Percentiles rank a stretch among this genome's conserved stretches.
phyloP scores from a whole-genome alignment of 768 basidiomycete species.

The Panellus pusillus region DNA sequence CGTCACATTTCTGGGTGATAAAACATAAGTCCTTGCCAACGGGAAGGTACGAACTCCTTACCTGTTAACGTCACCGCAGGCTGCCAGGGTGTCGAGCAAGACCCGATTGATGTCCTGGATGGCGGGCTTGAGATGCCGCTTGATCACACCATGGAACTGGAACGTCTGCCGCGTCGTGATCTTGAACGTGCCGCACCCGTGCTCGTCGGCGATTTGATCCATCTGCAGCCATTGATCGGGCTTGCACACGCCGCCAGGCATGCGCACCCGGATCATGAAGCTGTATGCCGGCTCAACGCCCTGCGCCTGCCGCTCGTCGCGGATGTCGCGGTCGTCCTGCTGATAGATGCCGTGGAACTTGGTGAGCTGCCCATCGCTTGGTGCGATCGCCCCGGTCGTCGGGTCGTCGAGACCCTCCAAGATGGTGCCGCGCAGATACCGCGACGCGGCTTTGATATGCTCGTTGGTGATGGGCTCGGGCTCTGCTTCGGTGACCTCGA shows the following conservation, averaged over 20 bases:
- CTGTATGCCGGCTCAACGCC: conserved; percentile 94
- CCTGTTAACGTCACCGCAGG: conserved; percentile 98
- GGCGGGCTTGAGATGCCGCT: conserved; percentile 91
- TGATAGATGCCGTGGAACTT: conserved; percentile 98
- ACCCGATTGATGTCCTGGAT: conserved; percentile 95
- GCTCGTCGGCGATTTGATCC: conserved; percentile 95
- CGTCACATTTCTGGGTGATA: conserved; percentile 70
- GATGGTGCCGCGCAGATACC: conserved; percentile 94
- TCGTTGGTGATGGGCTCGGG: conserved; percentile 98
- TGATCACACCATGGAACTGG: conserved; percentile 99
- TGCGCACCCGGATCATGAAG: conserved; percentile 98
- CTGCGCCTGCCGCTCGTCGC: conserved; percentile 90
- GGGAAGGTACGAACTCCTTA: conserved; percentile 30
- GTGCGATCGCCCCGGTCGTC: conserved; percentile 86
- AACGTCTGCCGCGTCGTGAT: conserved; percentile 97
- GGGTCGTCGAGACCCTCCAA: conserved; percentile 84
- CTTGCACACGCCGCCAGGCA: conserved; percentile 93
- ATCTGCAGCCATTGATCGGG: conserved; percentile 93
- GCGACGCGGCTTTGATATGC: conserved; percentile 96
- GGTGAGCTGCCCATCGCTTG: conserved; percentile 90
- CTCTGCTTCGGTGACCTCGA: conserved; percentile 89
- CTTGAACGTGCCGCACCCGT: conserved; percentile 93
- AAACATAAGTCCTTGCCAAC: background rate
- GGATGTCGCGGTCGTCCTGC: conserved; percentile 97
- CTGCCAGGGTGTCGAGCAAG: conserved; percentile 92